These are phyloP conservation scores for Xylariales sp. DNA, from an alignment of 2,329 filamentous ascomycete genomes.

Conservation along the genomic window DNA sequence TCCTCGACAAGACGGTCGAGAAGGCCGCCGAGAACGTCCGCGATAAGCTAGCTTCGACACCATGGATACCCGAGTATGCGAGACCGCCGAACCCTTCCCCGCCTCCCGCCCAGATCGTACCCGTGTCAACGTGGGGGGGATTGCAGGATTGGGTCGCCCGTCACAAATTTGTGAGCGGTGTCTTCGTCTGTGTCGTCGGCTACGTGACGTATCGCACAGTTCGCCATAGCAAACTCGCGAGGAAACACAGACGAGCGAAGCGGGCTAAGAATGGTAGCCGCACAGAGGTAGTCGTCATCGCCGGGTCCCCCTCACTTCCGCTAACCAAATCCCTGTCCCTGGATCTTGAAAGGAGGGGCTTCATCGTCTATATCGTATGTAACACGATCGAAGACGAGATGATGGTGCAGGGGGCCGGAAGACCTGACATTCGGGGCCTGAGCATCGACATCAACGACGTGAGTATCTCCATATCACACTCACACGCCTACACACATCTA, in stretches of 20 bases:
- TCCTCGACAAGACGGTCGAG: conserved; percentile 85
- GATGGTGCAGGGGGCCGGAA: conserved; percentile 78
- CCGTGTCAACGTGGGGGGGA: conserved; percentile 59
- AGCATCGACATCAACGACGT: conserved; percentile 86
- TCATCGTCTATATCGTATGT: conserved; percentile 92
- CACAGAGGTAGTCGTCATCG: conserved; percentile 87
- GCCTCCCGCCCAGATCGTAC: conserved; percentile 51
- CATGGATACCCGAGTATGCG: conserved; percentile 79
- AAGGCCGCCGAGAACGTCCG: conserved; percentile 76
- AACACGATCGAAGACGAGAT: conserved; percentile 87
- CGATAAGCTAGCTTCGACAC: conserved; percentile 72
- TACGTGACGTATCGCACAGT: conserved; percentile 69
- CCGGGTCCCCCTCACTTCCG: conserved; percentile 86
- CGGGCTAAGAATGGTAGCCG: conserved; percentile 85
- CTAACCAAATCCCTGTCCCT: conserved; percentile 84
- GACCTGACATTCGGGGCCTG: conserved; percentile 84
- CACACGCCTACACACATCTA: no score
- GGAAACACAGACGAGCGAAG: conserved; percentile 78
- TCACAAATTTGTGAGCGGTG: conserved; percentile 79
- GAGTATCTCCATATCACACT: conserved; percentile 49
- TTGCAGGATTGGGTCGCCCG: conserved; percentile 76
- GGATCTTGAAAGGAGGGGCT: conserved; percentile 90
- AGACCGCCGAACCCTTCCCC: conserved; percentile 67
- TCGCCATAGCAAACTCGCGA: conserved; percentile 65
- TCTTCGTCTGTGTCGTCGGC: conserved; percentile 76